phyloP scores from a whole-genome alignment of 306 rosid species.

The Acacia melanoxylon region DNA sequence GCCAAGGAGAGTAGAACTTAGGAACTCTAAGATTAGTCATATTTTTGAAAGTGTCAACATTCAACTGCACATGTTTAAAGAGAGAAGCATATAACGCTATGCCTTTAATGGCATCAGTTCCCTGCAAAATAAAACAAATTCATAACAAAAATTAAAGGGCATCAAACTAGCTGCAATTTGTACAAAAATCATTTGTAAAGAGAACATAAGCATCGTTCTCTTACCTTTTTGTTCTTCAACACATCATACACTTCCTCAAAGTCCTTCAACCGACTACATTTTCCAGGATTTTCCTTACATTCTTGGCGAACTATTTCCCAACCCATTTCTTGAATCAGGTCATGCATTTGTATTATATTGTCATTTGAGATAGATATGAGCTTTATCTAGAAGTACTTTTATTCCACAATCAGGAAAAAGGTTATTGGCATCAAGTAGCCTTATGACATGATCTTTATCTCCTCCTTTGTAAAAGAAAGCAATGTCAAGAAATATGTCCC shows the following conservation, averaged over 20 bases:
- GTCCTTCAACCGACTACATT: conserved; percentile 8
- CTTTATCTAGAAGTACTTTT: not conserved
- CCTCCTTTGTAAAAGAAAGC: not conserved
- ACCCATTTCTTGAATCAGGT: conserved; percentile 17
- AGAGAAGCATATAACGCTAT: not conserved
- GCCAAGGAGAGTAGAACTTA: not conserved
- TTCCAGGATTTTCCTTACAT: not conserved
- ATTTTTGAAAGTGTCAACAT: conserved; percentile 10
- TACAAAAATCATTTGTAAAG: not conserved
- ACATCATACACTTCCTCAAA: not conserved
- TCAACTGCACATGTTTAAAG: not conserved
- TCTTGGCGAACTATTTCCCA: conserved; percentile 19
- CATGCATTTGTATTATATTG: not conserved
- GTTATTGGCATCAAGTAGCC: not conserved
- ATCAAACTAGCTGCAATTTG: not conserved
- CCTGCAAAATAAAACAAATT: not conserved
- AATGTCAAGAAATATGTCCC: not conserved
- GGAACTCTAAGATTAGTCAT: conserved; percentile 28
- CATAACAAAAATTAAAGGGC: not conserved
- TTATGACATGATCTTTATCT: not conserved
- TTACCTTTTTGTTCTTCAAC: conserved; percentile 15
- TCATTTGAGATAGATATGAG: not conserved
- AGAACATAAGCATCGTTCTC: not conserved
- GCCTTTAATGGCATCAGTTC: not conserved
- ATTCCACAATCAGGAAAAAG: not conserved